Conservation (phyloP, 495 filamentous ascomycete species). For the Neurospora sp. region DNA sequence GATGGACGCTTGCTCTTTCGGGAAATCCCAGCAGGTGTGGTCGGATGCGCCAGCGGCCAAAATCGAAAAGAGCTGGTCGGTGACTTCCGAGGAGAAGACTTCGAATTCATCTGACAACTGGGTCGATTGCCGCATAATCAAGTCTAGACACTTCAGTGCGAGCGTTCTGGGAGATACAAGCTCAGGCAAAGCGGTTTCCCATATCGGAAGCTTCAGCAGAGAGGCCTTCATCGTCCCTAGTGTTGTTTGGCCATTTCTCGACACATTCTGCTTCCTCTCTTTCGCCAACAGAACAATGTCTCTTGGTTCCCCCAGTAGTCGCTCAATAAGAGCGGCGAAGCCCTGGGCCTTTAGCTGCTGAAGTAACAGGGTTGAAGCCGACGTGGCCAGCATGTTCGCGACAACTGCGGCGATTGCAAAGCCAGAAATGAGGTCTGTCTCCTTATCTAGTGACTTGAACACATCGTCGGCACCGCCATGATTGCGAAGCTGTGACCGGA, state of each 20-base stretch:
- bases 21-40: constrained; percentile 24
- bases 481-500: constrained; percentile 62
- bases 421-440: constrained; percentile 46
- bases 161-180: constrained; percentile 52
- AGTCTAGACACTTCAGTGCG: constrained; percentile 53
- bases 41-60: constrained; percentile 28
- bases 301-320: constrained; percentile 38
- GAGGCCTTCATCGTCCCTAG: constrained; percentile 41
- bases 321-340: constrained; percentile 39
- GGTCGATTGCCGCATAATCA: constrained; percentile 43
- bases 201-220: constrained; percentile 42
- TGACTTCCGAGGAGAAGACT: constrained; percentile 42
- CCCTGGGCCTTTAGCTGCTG: constrained; percentile 40
- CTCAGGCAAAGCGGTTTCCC: constrained; percentile 41
- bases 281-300: constrained; percentile 47
- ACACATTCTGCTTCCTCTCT: constrained; percentile 59
- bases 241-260: constrained; percentile 46
- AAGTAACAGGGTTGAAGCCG: constrained; percentile 37
- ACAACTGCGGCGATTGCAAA: constrained; percentile 48
- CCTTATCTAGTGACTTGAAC: constrained; percentile 42
- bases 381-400: constrained; percentile 44
- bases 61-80: constrained; percentile 40
- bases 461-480: constrained; percentile 61
- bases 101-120: constrained; percentile 37
- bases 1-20: constrained; percentile 19